These are phyloP conservation scores for Keqinozyma sinolaborantium DNA, from an alignment of 1,139 yeast species.

Conservation along the genomic window DNA sequence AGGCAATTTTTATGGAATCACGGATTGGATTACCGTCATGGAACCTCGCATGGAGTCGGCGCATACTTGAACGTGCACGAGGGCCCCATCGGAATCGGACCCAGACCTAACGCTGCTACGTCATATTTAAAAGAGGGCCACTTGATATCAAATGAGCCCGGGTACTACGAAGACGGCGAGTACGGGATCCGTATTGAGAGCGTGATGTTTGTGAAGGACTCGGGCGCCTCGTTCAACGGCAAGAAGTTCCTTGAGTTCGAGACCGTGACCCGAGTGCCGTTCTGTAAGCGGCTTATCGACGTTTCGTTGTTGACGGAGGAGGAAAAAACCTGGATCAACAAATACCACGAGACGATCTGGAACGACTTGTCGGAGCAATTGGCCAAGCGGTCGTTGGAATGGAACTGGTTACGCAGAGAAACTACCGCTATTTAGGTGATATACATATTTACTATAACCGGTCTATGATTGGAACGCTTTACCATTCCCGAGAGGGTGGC, in stretches of 20 bases:
- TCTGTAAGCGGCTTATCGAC: conserved; percentile 31
- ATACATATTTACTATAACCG: no score
- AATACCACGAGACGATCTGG: conserved; percentile 65
- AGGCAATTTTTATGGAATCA: conserved; percentile 84
- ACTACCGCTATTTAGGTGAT: conserved; percentile 27
- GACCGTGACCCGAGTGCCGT: conserved; percentile 88
- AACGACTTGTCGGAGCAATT: conserved; percentile 45
- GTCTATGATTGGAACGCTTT: background rate
- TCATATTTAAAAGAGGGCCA: conserved; percentile 65
- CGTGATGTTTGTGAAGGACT: conserved; percentile 61
- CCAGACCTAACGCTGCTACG: conserved; percentile 47
- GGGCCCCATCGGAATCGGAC: conserved; percentile 92
- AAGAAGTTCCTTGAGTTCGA: conserved; percentile 70
- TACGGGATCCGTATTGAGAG: conserved; percentile 95
- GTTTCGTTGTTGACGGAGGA: conserved; percentile 41
- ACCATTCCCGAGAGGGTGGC: background rate
- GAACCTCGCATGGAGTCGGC: conserved; percentile 98
- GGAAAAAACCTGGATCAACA: conserved; percentile 68
- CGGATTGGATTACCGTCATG: conserved; percentile 92
- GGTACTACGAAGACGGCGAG: conserved; percentile 87
- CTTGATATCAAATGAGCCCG: conserved; percentile 91
- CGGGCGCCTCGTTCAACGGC: conserved; percentile 42
- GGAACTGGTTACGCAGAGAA: conserved; percentile 75
- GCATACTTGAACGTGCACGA: conserved; percentile 92
- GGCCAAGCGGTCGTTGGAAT: conserved; percentile 50